Conservation (phyloP, 2,329 filamentous ascomycete genomes). For the Phialophora verrucosa region DNA sequence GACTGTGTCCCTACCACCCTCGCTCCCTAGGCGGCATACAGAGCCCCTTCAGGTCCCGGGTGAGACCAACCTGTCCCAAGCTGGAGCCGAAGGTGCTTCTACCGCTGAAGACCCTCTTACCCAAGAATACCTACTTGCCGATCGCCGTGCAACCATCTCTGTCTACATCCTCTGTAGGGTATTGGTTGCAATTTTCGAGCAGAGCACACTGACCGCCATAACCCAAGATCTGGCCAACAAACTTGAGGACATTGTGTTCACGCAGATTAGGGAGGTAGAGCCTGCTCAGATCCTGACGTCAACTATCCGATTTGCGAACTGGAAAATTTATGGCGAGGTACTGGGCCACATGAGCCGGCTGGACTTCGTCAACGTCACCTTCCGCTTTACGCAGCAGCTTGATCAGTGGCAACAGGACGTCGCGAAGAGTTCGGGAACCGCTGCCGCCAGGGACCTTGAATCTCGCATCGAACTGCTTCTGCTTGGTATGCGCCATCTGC, state of each 20-base stretch:
- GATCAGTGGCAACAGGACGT: constrained; percentile 78
- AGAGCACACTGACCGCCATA: constrained; percentile 81
- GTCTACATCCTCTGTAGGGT: constrained; percentile 96
- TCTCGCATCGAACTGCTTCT: constrained; percentile 85
- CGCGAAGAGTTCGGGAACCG: constrained; percentile 65
- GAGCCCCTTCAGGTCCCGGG: constrained; percentile 65
- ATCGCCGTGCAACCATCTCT: constrained; percentile 89
- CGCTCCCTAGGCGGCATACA: constrained; percentile 73
- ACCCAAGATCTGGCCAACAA: constrained; percentile 92
- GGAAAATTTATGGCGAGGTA: constrained; percentile 90
- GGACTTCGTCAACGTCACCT: constrained; percentile 83
- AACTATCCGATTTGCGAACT: constrained; percentile 87
- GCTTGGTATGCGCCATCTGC: constrained; percentile 87
- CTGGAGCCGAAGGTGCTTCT: constrained; percentile 43
- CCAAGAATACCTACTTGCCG: constrained; percentile 72
- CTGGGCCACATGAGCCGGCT: constrained; percentile 96
- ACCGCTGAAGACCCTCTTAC: constrained; percentile 46
- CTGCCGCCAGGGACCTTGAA: constrained; percentile 71
- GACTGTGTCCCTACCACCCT: constrained; percentile 39
- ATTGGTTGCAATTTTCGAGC: constrained; percentile 88
- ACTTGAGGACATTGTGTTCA: constrained; percentile 93
- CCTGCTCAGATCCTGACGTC: constrained; percentile 74
- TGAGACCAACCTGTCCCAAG: constrained; percentile 44
- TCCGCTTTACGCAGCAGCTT: constrained; percentile 80
- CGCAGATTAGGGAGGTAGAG: constrained; percentile 88